A percentile compares a stretch with the other conserved stretches of the same genome.
phyloP scores from a whole-genome alignment of 257 asterid genomes.

The Galeopsis tetrahit region DNA sequence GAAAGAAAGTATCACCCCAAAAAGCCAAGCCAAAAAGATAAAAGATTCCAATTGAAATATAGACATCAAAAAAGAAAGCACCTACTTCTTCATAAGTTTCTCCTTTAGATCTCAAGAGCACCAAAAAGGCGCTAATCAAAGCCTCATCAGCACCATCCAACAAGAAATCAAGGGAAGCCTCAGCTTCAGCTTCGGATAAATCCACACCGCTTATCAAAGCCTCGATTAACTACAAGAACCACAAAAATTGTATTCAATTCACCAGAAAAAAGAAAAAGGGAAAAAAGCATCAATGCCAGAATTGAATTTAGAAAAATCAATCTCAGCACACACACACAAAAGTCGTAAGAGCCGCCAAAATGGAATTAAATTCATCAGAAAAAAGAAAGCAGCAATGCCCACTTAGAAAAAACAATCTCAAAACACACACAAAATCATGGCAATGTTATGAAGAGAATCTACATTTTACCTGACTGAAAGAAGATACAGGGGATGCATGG shows the following conservation, averaged over 20 bases:
- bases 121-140: constrained; percentile 90
- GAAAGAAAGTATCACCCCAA: background rate
- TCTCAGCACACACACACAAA: background rate
- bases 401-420: background rate
- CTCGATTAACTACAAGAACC: constrained; percentile 68
- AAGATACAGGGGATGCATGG: constrained; percentile 42
- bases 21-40: background rate
- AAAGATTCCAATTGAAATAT: background rate
- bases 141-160: constrained; percentile 92
- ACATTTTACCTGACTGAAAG: constrained; percentile 49
- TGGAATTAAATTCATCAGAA: background rate
- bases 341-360: constrained; percentile 3
- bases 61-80: constrained; percentile 16
- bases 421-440: background rate
- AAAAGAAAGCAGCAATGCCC: background rate
- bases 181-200: constrained; percentile 85
- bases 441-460: background rate
- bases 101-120: constrained; percentile 94
- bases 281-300: background rate
- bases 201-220: constrained; percentile 72
- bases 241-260: constrained; percentile 6
- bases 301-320: background rate
- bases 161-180: constrained; percentile 81
- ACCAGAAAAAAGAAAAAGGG: too few species aligned
- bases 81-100: constrained; percentile 92